Base-by-base conservation (phyloP, 2,329 filamentous ascomycete genomes). In the Fusarium temperatum region DNA sequence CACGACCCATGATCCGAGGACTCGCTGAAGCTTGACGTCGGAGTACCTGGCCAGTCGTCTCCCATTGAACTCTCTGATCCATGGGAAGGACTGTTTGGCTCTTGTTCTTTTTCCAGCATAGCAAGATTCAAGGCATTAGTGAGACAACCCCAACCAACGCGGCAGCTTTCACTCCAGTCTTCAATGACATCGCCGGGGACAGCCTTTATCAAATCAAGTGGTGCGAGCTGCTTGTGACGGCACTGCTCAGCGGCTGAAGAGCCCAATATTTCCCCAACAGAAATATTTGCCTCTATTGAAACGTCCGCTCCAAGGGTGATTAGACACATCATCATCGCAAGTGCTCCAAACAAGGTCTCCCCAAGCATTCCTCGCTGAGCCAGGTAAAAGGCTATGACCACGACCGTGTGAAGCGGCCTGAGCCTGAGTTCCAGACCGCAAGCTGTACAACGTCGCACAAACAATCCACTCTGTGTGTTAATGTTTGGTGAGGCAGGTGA, bases 241-340 rank as follows among this genome's bases (percentile, higher is more conserved):
- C 45, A 47, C 3, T 28, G 2, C 0, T 18, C 44, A 3, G 45
- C 13, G 9, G 22, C 18, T 15, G 26, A 28, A 14, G 45, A 28
- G 1, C 6, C 15, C 8, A 47, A 1, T 47, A 47, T 47, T 0
- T 47, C 45, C 1, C 28, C 26, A 0, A 15, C 45, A 0, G 26
- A 47, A 5, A 47, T 22, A 8, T 47, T 15, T 22, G 18, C 45
- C 13, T 22, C 15, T 0, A 8, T 22, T 9, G 18, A 28, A 47
- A 28, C 45, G 3, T 47, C 45, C 0, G 26, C 45, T 10, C 26
- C 45, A 3, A 47, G 26, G 0, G 5, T 0, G 0, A 28, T 47
- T 0, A 47, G 44, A 1, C 24, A 26, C 14, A 3, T 2, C 12
- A 20, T 0, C 3, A 47, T 4, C 5, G 44, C 24, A 8, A 47